Evolutionary conservation across 2,329 filamentous ascomycete species (phyloP), one percentile per base, ranked within the genome.

Genomic region (Clarireedia hainanense): DNA sequence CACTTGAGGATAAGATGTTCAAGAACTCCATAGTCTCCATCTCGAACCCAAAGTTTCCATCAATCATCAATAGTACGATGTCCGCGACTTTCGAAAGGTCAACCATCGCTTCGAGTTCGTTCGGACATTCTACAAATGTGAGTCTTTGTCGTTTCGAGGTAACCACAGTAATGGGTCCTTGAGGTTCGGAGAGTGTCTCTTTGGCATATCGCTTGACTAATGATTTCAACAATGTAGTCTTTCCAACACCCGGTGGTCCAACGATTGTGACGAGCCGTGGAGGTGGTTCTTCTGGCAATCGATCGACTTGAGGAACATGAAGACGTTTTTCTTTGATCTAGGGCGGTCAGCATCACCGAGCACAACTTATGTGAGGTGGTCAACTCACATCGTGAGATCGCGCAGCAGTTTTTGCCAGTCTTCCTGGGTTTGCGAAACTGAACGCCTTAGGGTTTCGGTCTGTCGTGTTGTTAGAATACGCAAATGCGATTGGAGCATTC

Each of bases 21-120:
- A 99, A 76, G 60, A 99, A 99, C 73, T 99, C 94, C 94, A 99
- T 99, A 0, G 94, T 99, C 78, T 99, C 94, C 94, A 99, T 99
- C 74, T 99, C 94, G 69, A 99, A 99, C 14, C 94, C 95, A 67
- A 88, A 99, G 73, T 97, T 97, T 55, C 94, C 95, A 69, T 99
- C 94, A 65, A 99, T 99, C 89, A 99, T 94, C 56, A 99, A 80
- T 50, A 99, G 79, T 5, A 97, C 89, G 66, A 99, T 96, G 70
- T 99, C 94, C 17, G 95, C 94, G 45, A 99, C 89, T 73, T 99
- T 99, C 58, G 94, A 89, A 56, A 96, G 81, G 72, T 99, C 94
- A 61, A 99, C 91, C 89, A 97, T 96, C 63, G 89, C 88, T 60
- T 95, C 91, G 53, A 99, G 81, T 65, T 94, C 91, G 69, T 97